phyloP scores from a whole-genome alignment of 306 rosid genomes.

The Gastrolobium bilobum region DNA sequence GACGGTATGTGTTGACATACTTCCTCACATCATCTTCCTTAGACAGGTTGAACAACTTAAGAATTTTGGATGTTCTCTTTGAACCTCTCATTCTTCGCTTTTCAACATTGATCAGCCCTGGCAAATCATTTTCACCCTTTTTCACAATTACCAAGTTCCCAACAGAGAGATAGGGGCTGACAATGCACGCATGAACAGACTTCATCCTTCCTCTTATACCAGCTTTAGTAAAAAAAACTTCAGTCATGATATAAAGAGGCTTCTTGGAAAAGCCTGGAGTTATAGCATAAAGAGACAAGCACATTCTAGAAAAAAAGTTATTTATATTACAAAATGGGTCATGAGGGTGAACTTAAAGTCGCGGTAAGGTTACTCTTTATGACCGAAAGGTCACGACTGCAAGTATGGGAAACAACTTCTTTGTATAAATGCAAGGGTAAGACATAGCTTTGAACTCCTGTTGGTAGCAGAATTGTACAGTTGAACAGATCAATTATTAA shows the following conservation, averaged over 20 bases:
- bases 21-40: slow-evolving; percentile 57
- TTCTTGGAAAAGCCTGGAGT: not conserved
- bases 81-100: slow-evolving; percentile 57
- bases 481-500: not conserved
- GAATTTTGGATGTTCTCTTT: slow-evolving; percentile 54
- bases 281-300: not conserved
- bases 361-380: no score
- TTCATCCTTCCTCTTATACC: slow-evolving; percentile 36
- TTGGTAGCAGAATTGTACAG: not conserved
- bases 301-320: not conserved
- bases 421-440: not conserved
- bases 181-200: slow-evolving; percentile 58
- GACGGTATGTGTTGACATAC: slow-evolving; percentile 55
- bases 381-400: no score
- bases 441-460: slow-evolving; percentile 53
- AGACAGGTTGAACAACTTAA: slow-evolving; percentile 52
- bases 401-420: no score
- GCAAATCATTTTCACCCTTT: slow-evolving; percentile 53
- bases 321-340: not conserved
- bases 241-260: no score
- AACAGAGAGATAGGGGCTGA: slow-evolving; percentile 56
- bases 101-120: slow-evolving; percentile 49
- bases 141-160: slow-evolving; percentile 53
- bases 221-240: no score
- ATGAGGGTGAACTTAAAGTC: no score